Evolutionary conservation across 2,329 filamentous ascomycete genomes (phyloP), one percentile per base, ranked within the genome.

Genomic region (Penicillium sp.): DNA sequence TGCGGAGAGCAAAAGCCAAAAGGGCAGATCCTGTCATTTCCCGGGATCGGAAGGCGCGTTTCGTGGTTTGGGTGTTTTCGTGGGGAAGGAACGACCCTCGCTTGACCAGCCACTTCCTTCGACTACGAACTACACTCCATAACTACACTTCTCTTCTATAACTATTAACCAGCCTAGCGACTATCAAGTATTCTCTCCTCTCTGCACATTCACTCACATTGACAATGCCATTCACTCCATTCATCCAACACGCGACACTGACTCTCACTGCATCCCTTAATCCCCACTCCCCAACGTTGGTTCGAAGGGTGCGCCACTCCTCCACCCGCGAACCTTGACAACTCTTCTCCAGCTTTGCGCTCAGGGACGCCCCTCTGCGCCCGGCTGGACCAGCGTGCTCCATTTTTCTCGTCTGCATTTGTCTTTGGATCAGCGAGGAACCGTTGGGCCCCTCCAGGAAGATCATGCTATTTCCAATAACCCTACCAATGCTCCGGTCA

Each of bases 21-120:
- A 37, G 34, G 19, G 4, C 33, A 4, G 36, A n/a, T 26, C 10
- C 36, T 7, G 5, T 10, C 33, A 37, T 24, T 24, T 48, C 31
- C 45, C 28, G 42, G 23, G 34, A 33, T 51, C 54, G 29, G 53
- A 56, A 51, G 46, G 51, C 51, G 50, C 44, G 18, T 23, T 24
- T 50, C 24, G 10, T 5, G 24, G n/a, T n/a, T n/a, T n/a, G n/a
- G n/a, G n/a, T n/a, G n/a, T n/a, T 40, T 47, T 48, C 37, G 29
- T 28, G 16, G 37, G 39, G 39, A 43, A 26, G 14, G 23, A 43
- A 18, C 39, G 39, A 9, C 19, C 23, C 14, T 29, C 11, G 23
- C 39, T 43, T 43, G 16, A 8, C n/a, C 37, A 3, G 10, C 21
- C 24, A 13, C 23, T 14, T 40, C n/a, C 21, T 21, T 16, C n/a